phyloP scores from a whole-genome alignment of 176 grass and related monocot species.

The Alopecurus myosuroides region DNA sequence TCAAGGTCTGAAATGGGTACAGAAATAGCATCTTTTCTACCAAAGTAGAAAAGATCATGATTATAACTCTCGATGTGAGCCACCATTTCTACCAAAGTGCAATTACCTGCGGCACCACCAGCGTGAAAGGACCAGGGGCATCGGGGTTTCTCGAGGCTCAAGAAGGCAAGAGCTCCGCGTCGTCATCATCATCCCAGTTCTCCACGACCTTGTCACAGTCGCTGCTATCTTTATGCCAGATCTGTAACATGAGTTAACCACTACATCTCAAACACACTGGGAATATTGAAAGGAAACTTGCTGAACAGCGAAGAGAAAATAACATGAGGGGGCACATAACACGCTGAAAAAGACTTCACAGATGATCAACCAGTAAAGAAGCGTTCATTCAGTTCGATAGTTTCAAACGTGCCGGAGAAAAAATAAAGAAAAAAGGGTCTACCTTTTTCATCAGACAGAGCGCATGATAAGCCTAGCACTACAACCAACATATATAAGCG shows the following conservation, averaged over 20 bases:
- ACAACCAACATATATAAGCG: no score
- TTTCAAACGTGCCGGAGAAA: no score
- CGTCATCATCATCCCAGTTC: neutral
- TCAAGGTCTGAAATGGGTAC: no score
- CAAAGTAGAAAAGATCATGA: no score
- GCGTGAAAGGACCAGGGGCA: neutral
- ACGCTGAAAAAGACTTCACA: neutral
- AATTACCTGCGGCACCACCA: neutral
- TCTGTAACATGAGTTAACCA: neutral
- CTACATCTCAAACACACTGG: neutral
- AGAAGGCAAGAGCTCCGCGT: neutral
- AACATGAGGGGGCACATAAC: neutral
- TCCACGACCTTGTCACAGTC: neutral
- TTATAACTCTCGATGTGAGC: neutral
- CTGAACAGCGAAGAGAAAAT: neutral
- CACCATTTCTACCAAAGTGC: neutral
- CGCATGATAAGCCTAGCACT: no score
- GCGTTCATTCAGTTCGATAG: no score
- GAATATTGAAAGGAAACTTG: neutral
- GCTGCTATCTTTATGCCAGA: neutral
- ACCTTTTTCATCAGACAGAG: no score
- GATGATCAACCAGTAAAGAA: no score
- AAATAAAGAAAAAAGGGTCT: no score
- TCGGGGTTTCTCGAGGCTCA: neutral
- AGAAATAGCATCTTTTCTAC: no score